Percentiles rank a stretch among this genome's conserved stretches.
Conservation (phyloP, 140 eudicot species). For the Flaveria floridana region DNA sequence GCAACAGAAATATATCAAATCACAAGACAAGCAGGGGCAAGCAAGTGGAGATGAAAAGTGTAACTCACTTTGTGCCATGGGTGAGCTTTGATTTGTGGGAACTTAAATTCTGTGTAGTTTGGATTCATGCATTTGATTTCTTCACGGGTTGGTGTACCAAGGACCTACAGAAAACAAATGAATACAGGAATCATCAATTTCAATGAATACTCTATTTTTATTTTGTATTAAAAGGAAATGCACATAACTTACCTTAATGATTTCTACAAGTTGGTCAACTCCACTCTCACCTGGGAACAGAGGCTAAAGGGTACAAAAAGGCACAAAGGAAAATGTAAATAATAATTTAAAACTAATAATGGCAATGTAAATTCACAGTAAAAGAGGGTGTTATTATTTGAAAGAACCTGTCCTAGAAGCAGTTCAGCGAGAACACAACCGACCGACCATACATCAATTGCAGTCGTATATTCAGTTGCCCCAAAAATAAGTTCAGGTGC, state of each 20-base stretch:
- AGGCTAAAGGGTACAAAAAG: slow-evolving; percentile 39
- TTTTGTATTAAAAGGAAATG: background rate
- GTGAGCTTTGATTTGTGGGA: slow-evolving; percentile 60
- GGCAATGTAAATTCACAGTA: background rate
- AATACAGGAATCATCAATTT: background rate
- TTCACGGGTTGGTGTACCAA: slow-evolving; percentile 67
- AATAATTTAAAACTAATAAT: background rate
- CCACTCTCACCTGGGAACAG: slow-evolving; percentile 70
- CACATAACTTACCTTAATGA: slow-evolving; percentile 49
- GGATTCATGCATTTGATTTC: slow-evolving; percentile 71
- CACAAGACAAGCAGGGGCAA: background rate
- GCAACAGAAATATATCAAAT: too few relatives aligned
- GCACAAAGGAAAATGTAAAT: slow-evolving; percentile 14
- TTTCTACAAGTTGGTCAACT: slow-evolving; percentile 69
- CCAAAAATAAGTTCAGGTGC: slow-evolving; percentile 56
- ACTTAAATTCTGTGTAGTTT: slow-evolving; percentile 58
- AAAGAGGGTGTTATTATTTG: background rate
- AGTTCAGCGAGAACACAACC: slow-evolving; percentile 56
- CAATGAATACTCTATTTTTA: background rate
- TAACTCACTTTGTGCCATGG: slow-evolving; percentile 58
- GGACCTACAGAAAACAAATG: slow-evolving; percentile 32
- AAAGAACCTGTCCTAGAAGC: slow-evolving; percentile 50
- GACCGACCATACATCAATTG: slow-evolving; percentile 53
- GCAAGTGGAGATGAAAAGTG: background rate
- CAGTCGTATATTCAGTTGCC: slow-evolving; percentile 54